Base-by-base conservation (phyloP, 768 basidiomycete species). In the Panaeolus cyanescens region DNA sequence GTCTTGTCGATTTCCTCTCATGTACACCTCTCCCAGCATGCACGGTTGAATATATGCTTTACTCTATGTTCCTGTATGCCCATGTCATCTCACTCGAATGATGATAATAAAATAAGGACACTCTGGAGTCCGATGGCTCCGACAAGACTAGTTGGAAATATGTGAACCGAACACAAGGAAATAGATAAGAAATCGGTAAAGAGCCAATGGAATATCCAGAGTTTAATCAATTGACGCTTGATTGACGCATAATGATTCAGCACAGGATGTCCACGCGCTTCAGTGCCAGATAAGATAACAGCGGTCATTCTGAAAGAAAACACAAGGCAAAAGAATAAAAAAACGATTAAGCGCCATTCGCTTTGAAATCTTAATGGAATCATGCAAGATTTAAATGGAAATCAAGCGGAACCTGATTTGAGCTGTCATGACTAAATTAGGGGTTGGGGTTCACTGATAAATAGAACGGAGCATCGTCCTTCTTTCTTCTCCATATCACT, bases 31-130 rank as follows among this genome's bases (percentile, higher is more conserved):
- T 28, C 45, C 37, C 59, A 36, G 58, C 63, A 64, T 67, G 64
- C 61, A 62, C 62, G 64, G 68, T 65, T 65, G 64, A 67, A 61
- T 66, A 64, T 68, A 65, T 68, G 66, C 65, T 63, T 56, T 61
- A 59, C 62, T 55, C 62, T 64, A 55, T 69, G 65, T 62, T 63
- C 64, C 66, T 64, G 62, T 68, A 67, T 70, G 69, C 65, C 54
- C 65, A 65, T 69, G 70, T 50, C 68, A 64, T 64, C 50, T 55
- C 62, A 63, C 63, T 42, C 40, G 40, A 50, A 28, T 28, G 45
- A 50, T 50, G 45, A 50, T 50, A 50, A 50, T 50, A 50, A 50
- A 50, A 50, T 50, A 30, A 50, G 45, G 45, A 28, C 45, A 50
- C 40, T 42, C 40, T 22, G 40, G 40, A 42, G 40, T 42, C 25